Evolutionary conservation across 169 alveolate genomes (phyloP).

Genomic region (Plasmodium relictum): DNA sequence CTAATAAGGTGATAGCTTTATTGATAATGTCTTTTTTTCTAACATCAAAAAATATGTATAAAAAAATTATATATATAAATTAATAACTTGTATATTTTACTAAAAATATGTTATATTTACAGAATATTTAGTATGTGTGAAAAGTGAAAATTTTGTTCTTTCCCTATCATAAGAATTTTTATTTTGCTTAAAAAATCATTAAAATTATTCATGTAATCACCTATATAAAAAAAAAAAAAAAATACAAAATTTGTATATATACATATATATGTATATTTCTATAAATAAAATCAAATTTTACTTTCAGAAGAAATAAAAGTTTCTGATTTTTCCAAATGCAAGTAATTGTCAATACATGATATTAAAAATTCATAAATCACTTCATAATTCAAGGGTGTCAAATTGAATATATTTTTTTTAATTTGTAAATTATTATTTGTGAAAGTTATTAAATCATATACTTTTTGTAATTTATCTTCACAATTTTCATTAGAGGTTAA

Average conservation of each 20-base stretch:
- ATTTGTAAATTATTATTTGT: conserved; percentile 52
- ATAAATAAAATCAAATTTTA: conserved; percentile 5
- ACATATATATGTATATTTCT: not conserved
- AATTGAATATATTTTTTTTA: conserved; percentile 41
- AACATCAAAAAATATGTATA: not conserved
- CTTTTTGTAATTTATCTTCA: conserved; percentile 50
- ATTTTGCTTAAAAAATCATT: conserved; percentile 54
- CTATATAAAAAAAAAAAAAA: conserved; percentile 2
- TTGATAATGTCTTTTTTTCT: conserved; percentile 51
- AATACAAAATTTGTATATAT: not conserved
- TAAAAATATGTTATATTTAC: not conserved
- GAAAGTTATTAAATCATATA: conserved; percentile 23
- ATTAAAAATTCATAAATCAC: conserved; percentile 38
- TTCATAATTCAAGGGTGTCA: conserved; percentile 19
- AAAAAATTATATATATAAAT: not conserved
- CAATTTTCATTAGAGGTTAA: conserved; percentile 23
- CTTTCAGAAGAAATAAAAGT: conserved; percentile 19
- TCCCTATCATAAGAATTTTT: conserved; percentile 50
- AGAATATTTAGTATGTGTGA: conserved; percentile 21
- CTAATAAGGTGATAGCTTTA: conserved; percentile 43
- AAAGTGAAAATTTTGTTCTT: conserved; percentile 30
- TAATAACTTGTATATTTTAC: not conserved
- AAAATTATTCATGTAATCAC: conserved; percentile 37
- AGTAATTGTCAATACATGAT: conserved; percentile 45
- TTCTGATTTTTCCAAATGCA: conserved; percentile 36